A percentile compares a stretch with the other conserved stretches of the same genome.
phyloP scores from a whole-genome alignment of 2,329 filamentous ascomycete species.

The Lecanoromycetidae sp. region DNA sequence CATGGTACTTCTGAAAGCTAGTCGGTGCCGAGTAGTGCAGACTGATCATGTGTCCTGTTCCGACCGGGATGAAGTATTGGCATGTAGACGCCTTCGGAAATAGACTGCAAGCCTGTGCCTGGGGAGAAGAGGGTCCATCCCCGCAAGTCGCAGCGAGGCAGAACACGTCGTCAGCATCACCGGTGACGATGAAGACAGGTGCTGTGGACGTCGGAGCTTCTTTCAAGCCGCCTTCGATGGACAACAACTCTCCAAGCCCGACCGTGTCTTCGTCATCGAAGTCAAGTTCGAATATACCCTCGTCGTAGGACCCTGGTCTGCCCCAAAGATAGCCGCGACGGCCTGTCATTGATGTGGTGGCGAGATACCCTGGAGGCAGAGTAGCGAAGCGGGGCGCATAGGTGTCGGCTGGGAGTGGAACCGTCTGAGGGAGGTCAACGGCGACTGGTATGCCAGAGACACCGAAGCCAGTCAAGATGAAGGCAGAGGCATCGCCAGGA shows the following conservation, averaged over 20 bases:
- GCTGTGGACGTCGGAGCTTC: background rate
- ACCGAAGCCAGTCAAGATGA: background rate
- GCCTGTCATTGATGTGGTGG: background rate
- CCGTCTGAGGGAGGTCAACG: background rate
- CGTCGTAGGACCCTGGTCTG: background rate
- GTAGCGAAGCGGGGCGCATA: background rate
- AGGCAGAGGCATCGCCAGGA: background rate
- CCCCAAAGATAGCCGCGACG: background rate
- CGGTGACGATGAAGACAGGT: conserved; percentile 1
- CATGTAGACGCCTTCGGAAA: background rate
- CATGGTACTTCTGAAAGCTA: background rate
- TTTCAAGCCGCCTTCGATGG: background rate
- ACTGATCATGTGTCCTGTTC: background rate
- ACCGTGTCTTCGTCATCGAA: background rate
- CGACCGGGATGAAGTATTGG: background rate
- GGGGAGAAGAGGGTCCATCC: background rate
- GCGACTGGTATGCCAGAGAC: background rate
- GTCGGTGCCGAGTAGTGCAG: background rate
- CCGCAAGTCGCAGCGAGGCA: background rate
- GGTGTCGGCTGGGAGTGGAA: background rate
- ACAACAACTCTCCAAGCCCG: background rate
- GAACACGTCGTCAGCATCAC: background rate
- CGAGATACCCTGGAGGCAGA: background rate
- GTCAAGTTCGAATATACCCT: background rate
- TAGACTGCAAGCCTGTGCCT: background rate